A percentile compares a stretch with the other conserved stretches of the same genome.
Evolutionary conservation across 768 basidiomycete species (phyloP).

Genomic region (Auricularia sp.): DNA sequence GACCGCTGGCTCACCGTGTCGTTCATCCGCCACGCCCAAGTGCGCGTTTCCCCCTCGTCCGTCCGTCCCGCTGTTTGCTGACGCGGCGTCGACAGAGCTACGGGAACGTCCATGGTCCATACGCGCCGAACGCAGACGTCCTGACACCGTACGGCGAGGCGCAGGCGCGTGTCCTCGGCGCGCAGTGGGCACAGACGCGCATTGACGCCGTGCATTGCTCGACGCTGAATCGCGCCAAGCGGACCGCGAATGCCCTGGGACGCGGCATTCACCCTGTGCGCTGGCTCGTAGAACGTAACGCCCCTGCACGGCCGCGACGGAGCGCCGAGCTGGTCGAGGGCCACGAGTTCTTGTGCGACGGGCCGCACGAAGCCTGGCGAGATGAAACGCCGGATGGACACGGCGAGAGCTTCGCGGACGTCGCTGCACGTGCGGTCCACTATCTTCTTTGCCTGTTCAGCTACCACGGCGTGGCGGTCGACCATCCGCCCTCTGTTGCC

Average conservation of each 20-base stretch:
- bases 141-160: background rate
- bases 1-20: slow-evolving; percentile 55
- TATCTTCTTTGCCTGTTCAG: background rate
- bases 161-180: background rate
- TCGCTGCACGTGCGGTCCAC: background rate
- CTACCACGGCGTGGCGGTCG: background rate
- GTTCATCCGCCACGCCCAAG: slow-evolving; percentile 1
- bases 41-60: background rate
- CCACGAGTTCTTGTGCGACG: background rate
- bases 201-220: slow-evolving; percentile 1
- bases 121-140: background rate
- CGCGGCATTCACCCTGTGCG: background rate
- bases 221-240: background rate
- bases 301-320: background rate
- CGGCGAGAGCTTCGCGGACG: background rate
- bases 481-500: background rate
- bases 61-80: background rate
- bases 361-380: background rate
- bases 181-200: background rate
- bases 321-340: background rate
- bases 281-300: slow-evolving; percentile 1
- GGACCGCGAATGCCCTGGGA: background rate
- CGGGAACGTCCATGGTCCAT: background rate
- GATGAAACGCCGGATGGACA: background rate
- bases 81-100: background rate